Evolutionary conservation across 2,329 filamentous ascomycete species (phyloP).

Genomic region (Aspergillus terreus): DNA sequence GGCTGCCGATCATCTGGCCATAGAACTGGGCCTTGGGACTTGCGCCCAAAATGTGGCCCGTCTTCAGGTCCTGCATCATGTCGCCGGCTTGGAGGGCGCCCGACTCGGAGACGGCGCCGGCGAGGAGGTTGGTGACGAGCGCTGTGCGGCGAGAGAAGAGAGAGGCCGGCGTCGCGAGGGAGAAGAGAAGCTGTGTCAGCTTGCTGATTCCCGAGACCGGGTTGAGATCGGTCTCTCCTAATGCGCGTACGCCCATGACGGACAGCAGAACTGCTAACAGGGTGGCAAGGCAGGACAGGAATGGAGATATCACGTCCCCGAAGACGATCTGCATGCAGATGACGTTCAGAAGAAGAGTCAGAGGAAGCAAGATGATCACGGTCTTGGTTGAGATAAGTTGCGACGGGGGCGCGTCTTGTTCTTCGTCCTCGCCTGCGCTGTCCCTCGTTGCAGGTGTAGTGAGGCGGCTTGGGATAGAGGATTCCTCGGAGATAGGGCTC

Average conservation of each 20-base stretch:
- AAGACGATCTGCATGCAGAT: constrained; percentile 79
- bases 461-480: constrained; percentile 10
- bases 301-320: constrained; percentile 73
- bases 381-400: constrained; percentile 72
- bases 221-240: constrained; percentile 86
- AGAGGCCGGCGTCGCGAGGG: constrained; percentile 75
- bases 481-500: constrained; percentile 20
- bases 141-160: constrained; percentile 74
- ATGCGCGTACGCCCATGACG: constrained; percentile 62
- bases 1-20: constrained; percentile 88
- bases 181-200: constrained; percentile 92
- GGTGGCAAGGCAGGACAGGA: constrained; percentile 73
- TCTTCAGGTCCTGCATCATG: constrained; percentile 95
- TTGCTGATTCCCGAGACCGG: constrained; percentile 96
- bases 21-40: constrained; percentile 94
- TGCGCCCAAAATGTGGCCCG: constrained; percentile 86
- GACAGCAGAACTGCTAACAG: constrained; percentile 71
- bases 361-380: constrained; percentile 69
- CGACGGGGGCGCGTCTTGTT: constrained; percentile 76
- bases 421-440: constrained; percentile 40
- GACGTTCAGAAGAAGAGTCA: constrained; percentile 77
- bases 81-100: constrained; percentile 93
- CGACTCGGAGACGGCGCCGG: constrained; percentile 79
- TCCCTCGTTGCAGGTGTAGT: background rate
- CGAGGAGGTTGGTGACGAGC: constrained; percentile 92